These are phyloP conservation scores for Penicillium hesseltinei DNA, from an alignment of 2,329 filamentous ascomycete species.

Conservation along the genomic window DNA sequence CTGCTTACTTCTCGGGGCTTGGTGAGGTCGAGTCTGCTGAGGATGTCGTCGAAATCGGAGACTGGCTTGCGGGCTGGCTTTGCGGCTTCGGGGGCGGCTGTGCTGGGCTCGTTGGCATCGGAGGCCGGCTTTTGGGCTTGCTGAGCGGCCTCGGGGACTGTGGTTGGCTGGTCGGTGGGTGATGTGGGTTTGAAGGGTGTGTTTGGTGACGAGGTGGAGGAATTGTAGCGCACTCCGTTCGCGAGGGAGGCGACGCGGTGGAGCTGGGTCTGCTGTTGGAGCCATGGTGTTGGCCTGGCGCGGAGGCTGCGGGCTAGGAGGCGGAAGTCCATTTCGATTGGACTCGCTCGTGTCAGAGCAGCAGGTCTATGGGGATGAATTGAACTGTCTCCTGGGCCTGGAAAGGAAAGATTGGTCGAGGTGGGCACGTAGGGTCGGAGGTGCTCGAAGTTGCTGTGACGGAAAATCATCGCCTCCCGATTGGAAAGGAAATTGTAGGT, in stretches of 20 bases:
- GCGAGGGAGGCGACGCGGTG: constrained; percentile 15
- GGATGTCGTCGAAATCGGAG: constrained; percentile 34
- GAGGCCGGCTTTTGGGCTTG: constrained; percentile 8
- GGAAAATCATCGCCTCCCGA: constrained; percentile 18
- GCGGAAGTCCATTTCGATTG: constrained; percentile 33
- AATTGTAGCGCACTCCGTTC: constrained; percentile 25
- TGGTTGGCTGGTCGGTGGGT: constrained; percentile 5
- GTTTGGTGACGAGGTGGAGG: constrained; percentile 18
- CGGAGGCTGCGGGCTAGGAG: constrained; percentile 34
- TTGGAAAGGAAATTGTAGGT: constrained; percentile 26
- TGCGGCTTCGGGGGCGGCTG: neutral
- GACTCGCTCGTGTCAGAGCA: neutral
- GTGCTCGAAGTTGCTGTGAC: constrained; percentile 8
- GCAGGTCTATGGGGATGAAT: constrained; percentile 2
- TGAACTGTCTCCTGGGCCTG: neutral
- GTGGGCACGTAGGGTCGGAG: constrained; percentile 3
- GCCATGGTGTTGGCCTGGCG: constrained; percentile 29
- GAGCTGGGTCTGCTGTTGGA: constrained; percentile 22
- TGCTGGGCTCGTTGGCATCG: constrained; percentile 26
- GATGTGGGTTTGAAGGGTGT: constrained; percentile 1
- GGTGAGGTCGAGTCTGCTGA: constrained; percentile 33
- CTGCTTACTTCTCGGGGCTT: constrained; percentile 6
- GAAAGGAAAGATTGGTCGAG: neutral
- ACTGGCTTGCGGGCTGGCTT: neutral
- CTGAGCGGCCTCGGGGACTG: constrained; percentile 2